phyloP scores from a whole-genome alignment of 352 stramenopile genomes.

The Pythium sp. region DNA sequence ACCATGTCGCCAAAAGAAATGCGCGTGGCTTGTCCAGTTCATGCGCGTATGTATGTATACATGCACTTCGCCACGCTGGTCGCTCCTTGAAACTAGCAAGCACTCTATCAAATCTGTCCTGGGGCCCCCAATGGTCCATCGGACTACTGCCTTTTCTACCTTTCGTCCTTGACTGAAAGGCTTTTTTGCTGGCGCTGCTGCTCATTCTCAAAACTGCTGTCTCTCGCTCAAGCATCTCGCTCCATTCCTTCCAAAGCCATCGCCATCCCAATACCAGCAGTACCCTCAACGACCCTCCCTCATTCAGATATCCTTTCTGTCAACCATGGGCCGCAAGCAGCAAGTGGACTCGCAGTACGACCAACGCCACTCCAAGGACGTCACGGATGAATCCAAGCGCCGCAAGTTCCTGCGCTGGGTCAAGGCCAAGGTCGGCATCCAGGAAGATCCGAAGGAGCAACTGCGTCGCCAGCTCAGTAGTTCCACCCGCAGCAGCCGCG shows the following conservation, averaged over 20 bases:
- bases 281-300: neutral
- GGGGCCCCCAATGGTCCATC: neutral
- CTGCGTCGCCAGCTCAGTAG: constrained; percentile 17
- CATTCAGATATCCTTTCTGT: neutral
- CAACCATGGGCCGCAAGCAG: constrained; percentile 11
- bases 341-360: constrained; percentile 28
- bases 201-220: constrained; percentile 7
- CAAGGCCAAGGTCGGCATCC: constrained; percentile 46
- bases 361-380: constrained; percentile 34
- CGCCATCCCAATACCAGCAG: neutral
- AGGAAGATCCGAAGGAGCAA: constrained; percentile 11
- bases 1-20: neutral
- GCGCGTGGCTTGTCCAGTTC: neutral
- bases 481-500: constrained; percentile 17
- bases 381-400: constrained; percentile 49
- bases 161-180: no score
- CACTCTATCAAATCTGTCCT: neutral
- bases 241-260: neutral
- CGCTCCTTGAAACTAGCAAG: neutral
- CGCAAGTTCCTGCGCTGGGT: constrained; percentile 66
- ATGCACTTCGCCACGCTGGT: neutral
- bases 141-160: neutral
- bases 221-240: neutral
- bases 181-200: neutral
- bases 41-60: neutral